Conservation (phyloP, 495 filamentous ascomycete species). For the Annulohypoxylon nitens region DNA sequence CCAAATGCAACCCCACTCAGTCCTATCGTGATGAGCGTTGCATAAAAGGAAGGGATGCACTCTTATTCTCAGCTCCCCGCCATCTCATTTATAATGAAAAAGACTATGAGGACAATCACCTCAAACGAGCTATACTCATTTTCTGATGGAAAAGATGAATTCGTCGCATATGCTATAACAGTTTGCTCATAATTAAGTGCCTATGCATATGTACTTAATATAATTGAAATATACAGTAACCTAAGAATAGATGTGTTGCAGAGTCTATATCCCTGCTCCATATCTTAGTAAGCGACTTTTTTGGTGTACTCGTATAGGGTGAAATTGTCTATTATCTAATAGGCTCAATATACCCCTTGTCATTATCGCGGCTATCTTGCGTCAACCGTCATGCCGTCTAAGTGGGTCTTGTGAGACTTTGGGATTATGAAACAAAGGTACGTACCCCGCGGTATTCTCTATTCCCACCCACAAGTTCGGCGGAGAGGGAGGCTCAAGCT, state of each 20-base stretch:
- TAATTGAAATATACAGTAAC: background rate
- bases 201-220: background rate
- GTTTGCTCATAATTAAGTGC: too few species aligned
- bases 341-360: conserved; percentile 25
- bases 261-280: conserved; percentile 23
- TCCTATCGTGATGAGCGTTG: background rate
- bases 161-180: too few species aligned
- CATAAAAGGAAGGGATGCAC: conserved; percentile 5
- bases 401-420: conserved; percentile 36
- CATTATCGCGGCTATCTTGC: conserved; percentile 48
- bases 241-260: conserved; percentile 21
- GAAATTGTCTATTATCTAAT: conserved; percentile 13
- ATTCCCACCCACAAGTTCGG: conserved; percentile 23
- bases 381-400: conserved; percentile 34
- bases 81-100: background rate
- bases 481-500: conserved; percentile 47
- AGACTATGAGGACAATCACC: background rate
- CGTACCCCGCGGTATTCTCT: conserved; percentile 46
- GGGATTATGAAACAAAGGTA: conserved; percentile 38
- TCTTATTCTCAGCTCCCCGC: background rate
- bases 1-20: background rate
- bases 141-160: background rate
- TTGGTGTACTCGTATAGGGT: background rate
- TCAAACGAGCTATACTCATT: background rate
- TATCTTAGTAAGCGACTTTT: conserved; percentile 36